Conservation (phyloP, 1,284 basidiomycete species). For the Sporisorium sorghi region DNA sequence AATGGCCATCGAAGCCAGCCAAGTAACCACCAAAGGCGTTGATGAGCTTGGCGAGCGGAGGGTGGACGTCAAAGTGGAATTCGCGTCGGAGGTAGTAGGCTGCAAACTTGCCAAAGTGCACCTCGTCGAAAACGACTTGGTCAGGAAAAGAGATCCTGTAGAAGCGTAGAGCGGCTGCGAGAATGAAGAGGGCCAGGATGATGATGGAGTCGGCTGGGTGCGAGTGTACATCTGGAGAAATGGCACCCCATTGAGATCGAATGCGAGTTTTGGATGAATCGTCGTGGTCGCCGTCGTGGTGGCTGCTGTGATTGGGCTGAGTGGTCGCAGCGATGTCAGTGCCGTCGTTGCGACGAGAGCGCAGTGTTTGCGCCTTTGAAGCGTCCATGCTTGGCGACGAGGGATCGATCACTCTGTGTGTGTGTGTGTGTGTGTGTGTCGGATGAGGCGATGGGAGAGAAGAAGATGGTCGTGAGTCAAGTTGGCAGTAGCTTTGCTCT, state of each 20-base stretch:
- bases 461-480: background rate
- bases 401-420: too few relatives aligned
- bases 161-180: slow-evolving; percentile 52
- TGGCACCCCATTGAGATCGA: slow-evolving; percentile 3
- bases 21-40: slow-evolving; percentile 90
- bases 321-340: background rate
- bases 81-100: slow-evolving; percentile 66
- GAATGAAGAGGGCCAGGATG: slow-evolving; percentile 41
- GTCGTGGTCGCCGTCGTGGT: slow-evolving; percentile 5
- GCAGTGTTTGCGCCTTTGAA: slow-evolving; percentile 32
- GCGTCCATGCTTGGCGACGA: slow-evolving; percentile 18
- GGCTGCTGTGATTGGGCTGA: background rate
- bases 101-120: slow-evolving; percentile 69
- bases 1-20: slow-evolving; percentile 93
- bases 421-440: background rate
- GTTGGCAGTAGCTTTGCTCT: background rate
- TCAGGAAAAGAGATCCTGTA: slow-evolving; percentile 57
- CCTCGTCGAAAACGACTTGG: slow-evolving; percentile 69
- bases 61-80: slow-evolving; percentile 99
- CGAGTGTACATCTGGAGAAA: slow-evolving; percentile 30
- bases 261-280: slow-evolving; percentile 19
- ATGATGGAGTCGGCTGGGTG: slow-evolving; percentile 31
- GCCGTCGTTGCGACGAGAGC: slow-evolving; percentile 29
- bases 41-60: slow-evolving; percentile 74
- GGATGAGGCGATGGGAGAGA: slow-evolving; percentile 9